phyloP scores from a whole-genome alignment of 2,329 filamentous ascomycete genomes.

The Berkeleyomyces basicola region DNA sequence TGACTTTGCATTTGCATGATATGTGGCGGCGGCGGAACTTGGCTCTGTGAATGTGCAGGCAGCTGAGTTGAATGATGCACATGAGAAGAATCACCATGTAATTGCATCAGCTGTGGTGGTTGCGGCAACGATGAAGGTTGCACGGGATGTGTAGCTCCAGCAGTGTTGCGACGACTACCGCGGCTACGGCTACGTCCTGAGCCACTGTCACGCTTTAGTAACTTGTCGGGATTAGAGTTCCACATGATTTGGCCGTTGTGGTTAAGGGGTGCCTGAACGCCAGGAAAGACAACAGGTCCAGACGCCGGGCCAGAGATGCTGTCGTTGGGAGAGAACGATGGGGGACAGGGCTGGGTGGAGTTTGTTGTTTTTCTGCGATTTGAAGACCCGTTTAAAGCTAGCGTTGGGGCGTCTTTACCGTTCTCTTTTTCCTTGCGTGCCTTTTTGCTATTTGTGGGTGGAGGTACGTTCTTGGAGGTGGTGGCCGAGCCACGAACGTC shows the following conservation, averaged over 20 bases:
- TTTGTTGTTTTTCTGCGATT: background rate
- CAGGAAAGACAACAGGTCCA: background rate
- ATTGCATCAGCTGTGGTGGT: background rate
- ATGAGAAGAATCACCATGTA: background rate
- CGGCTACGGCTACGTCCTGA: constrained; percentile 10
- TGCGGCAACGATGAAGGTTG: background rate
- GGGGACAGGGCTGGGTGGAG: background rate
- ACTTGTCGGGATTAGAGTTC: constrained; percentile 9
- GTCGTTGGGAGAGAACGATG: constrained; percentile 2
- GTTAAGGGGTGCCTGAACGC: constrained; percentile 6
- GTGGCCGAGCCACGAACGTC: constrained; percentile 4
- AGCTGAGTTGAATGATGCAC: background rate
- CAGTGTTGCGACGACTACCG: constrained; percentile 2
- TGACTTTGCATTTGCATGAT: constrained; percentile 7
- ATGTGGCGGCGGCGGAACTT: background rate
- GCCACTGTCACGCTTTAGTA: background rate
- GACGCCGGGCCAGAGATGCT: constrained; percentile 5
- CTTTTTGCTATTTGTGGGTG: background rate
- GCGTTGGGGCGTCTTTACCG: background rate
- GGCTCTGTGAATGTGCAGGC: background rate
- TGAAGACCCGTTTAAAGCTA: background rate
- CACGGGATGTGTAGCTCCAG: background rate
- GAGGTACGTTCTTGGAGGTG: background rate
- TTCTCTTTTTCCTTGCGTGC: constrained; percentile 3
- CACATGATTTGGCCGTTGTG: constrained; percentile 14